Evolutionary conservation across 31 red algal species (phyloP).

Genomic region (Asparagopsis taxiformis): DNA sequence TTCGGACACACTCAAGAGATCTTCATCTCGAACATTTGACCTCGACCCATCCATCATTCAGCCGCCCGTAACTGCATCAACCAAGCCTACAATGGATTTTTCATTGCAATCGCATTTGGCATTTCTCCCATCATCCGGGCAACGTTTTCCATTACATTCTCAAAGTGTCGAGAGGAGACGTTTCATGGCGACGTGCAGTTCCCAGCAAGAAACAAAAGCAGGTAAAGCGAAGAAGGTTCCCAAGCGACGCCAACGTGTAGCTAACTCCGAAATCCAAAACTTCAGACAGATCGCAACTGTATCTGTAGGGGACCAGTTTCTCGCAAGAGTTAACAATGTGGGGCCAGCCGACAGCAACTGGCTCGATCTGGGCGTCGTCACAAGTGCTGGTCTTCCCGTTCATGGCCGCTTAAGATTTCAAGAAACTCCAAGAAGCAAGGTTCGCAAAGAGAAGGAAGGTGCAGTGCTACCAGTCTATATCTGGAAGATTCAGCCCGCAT

Average conservation of each 20-base stretch:
- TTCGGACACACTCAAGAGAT: too few relatives aligned
- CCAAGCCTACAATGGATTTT: too few relatives aligned
- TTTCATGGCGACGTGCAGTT: not conserved
- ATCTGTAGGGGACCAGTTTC: slow-evolving; percentile 29
- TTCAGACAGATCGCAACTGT: slow-evolving; percentile 19
- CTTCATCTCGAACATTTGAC: too few relatives aligned
- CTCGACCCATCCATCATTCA: too few relatives aligned
- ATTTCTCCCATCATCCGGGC: too few relatives aligned
- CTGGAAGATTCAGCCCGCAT: slow-evolving; percentile 18
- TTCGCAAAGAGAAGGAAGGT: slow-evolving; percentile 13
- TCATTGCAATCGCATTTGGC: too few relatives aligned
- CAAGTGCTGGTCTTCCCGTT: slow-evolving; percentile 11
- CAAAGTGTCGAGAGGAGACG: too few relatives aligned
- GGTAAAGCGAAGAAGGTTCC: not conserved
- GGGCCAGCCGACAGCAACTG: slow-evolving; percentile 56
- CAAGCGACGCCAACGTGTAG: not conserved
- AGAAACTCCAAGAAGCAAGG: not conserved
- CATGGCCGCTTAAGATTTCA: slow-evolving; percentile 28
- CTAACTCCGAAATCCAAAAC: not conserved
- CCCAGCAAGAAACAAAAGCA: not conserved
- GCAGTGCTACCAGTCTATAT: slow-evolving; percentile 41
- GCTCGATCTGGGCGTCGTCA: slow-evolving; percentile 54
- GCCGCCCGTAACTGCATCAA: too few relatives aligned
- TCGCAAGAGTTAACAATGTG: slow-evolving; percentile 37
- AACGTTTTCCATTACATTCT: too few relatives aligned